phyloP scores from a whole-genome alignment of 2,329 filamentous ascomycete genomes.

The Fusarium subtropicale region DNA sequence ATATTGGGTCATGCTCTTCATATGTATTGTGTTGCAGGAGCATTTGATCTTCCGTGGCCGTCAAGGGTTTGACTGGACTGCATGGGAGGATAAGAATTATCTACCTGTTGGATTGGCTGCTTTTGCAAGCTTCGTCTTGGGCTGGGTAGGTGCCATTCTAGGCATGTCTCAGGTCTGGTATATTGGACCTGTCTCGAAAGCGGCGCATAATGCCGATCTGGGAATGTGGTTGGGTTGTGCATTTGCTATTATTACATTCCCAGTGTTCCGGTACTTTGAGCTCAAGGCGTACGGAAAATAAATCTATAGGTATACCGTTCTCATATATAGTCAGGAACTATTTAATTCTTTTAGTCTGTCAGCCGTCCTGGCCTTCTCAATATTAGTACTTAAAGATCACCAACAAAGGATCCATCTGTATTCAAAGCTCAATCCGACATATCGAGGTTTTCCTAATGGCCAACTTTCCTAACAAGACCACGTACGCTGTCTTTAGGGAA shows the following conservation, averaged over 20 bases:
- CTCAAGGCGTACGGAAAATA: conserved; percentile 40
- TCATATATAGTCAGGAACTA: no score
- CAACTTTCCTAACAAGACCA: no score
- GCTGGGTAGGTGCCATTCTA: conserved; percentile 64
- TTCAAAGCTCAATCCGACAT: no score
- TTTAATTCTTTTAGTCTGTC: no score
- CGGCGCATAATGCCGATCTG: conserved; percentile 62
- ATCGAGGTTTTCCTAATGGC: no score
- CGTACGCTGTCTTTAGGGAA: no score
- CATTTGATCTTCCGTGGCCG: conserved; percentile 58
- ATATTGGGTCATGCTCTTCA: conserved; percentile 66
- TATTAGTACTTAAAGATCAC: no score
- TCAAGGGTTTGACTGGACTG: conserved; percentile 56
- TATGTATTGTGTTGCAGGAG: conserved; percentile 61
- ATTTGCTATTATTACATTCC: conserved; percentile 65
- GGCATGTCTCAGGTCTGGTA: conserved; percentile 71
- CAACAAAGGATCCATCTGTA: no score
- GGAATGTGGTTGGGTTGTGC: conserved; percentile 72
- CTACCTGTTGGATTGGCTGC: conserved; percentile 60
- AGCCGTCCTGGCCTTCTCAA: no score
- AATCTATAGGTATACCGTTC: no score
- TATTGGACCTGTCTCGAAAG: conserved; percentile 65
- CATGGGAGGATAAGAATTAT: conserved; percentile 60
- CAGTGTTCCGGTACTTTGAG: conserved; percentile 47
- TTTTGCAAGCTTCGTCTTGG: conserved; percentile 57